Percentiles rank a stretch among this genome's conserved stretches.
phyloP scores from a whole-genome alignment of 306 rosid genomes.

The Erythrophleum fordii region DNA sequence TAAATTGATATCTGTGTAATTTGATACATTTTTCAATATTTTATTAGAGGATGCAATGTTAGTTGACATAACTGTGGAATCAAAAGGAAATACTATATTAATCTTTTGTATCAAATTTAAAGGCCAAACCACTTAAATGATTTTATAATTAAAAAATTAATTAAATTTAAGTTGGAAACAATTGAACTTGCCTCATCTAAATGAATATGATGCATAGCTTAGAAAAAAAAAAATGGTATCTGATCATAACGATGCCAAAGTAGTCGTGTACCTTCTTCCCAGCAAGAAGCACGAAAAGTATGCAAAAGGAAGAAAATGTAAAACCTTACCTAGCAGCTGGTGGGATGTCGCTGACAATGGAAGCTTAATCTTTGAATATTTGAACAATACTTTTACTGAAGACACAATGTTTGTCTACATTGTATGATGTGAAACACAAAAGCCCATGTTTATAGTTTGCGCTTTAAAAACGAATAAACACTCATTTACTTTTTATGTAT shows the following conservation, averaged over 20 bases:
- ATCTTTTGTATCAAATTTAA: too few species aligned
- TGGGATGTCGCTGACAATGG: slow-evolving; percentile 22
- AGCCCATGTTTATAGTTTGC: neutral
- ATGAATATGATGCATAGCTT: too few species aligned
- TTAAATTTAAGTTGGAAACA: too few species aligned
- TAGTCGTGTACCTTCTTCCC: slow-evolving; percentile 7
- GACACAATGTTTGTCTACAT: neutral
- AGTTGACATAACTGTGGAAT: neutral
- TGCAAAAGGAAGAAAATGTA: slow-evolving; percentile 28
- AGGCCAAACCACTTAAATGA: too few species aligned
- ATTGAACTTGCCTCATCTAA: too few species aligned
- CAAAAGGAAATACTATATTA: too few species aligned
- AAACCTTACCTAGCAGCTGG: slow-evolving; percentile 36
- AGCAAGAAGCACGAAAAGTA: too few species aligned
- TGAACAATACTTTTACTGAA: neutral
- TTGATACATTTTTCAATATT: neutral
- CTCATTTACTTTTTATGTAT: too few species aligned
- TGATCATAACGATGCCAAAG: neutral
- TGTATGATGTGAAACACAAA: neutral
- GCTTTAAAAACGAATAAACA: neutral
- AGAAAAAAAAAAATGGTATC: too few species aligned
- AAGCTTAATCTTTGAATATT: slow-evolving; percentile 20
- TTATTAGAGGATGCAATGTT: neutral
- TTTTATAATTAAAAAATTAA: too few species aligned
- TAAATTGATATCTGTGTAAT: neutral